phyloP scores from a whole-genome alignment of 2,329 filamentous ascomycete genomes.

The Chaetomium globosum region DNA sequence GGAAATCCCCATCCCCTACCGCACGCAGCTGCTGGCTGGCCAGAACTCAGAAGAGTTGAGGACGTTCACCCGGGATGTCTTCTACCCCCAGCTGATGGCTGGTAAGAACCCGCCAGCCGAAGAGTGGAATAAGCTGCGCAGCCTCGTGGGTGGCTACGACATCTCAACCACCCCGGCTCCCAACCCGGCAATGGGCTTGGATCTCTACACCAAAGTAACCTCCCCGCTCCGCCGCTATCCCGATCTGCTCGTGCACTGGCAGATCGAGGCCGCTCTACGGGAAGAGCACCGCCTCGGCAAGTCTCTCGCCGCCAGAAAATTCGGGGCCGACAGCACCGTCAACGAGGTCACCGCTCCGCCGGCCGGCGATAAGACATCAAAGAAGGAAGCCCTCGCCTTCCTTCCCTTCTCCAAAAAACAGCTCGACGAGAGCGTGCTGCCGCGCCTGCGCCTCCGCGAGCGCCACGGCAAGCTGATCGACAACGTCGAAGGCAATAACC shows the following conservation, averaged over 20 bases:
- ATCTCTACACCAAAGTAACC: slow-evolving; percentile 65
- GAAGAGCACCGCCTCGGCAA: slow-evolving; percentile 46
- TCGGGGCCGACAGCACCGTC: neutral
- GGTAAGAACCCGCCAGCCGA: slow-evolving; percentile 41
- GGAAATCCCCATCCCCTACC: slow-evolving; percentile 62
- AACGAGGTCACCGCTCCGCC: neutral
- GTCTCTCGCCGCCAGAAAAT: slow-evolving; percentile 39
- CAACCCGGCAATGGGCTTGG: slow-evolving; percentile 60
- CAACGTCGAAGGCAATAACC: slow-evolving; percentile 47
- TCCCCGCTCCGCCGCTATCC: slow-evolving; percentile 67
- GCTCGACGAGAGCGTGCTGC: slow-evolving; percentile 51
- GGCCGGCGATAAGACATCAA: neutral
- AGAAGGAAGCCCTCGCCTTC: slow-evolving; percentile 34
- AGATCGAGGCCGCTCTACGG: slow-evolving; percentile 62
- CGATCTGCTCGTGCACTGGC: slow-evolving; percentile 67
- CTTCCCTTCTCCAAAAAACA: slow-evolving; percentile 51
- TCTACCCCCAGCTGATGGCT: slow-evolving; percentile 47
- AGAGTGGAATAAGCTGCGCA: slow-evolving; percentile 41
- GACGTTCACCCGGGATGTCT: slow-evolving; percentile 44
- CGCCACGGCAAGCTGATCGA: slow-evolving; percentile 51
- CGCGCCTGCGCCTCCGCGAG: slow-evolving; percentile 57
- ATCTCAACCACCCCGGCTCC: slow-evolving; percentile 57
- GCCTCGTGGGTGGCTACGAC: slow-evolving; percentile 55
- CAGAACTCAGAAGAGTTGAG: slow-evolving; percentile 45
- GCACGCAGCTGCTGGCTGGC: slow-evolving; percentile 50